Evolutionary conservation across 345 rosid genomes (phyloP).

Genomic region (Eucalyptus tenuipes): DNA sequence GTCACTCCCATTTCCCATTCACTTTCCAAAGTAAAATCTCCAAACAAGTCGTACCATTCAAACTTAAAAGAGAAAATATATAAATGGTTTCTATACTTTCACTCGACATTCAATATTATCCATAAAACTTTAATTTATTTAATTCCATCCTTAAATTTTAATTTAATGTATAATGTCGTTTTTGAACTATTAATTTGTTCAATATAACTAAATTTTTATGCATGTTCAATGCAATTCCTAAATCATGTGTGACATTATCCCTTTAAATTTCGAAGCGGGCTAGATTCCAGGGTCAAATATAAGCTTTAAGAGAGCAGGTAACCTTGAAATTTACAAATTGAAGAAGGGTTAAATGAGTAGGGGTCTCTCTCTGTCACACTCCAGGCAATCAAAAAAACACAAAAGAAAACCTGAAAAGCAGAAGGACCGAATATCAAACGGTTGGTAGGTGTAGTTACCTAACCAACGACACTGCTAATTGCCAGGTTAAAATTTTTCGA

Average conservation of each 20-base stretch:
- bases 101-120: background rate
- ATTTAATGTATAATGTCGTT: accelerated
- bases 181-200: accelerated
- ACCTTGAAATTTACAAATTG: background rate
- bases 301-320: background rate
- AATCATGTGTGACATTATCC: background rate
- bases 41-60: background rate
- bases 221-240: background rate
- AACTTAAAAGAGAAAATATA: background rate
- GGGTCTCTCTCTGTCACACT: background rate
- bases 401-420: background rate
- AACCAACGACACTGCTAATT: background rate
- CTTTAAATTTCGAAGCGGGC: accelerated
- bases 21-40: background rate
- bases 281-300: background rate
- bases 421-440: background rate
- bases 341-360: background rate
- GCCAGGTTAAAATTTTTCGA: background rate
- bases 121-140: background rate
- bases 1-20: background rate
- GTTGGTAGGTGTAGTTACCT: background rate
- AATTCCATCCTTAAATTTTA: accelerated
- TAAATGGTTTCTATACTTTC: background rate
- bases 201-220: background rate
- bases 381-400: background rate